Percentiles rank a stretch among this genome's conserved stretches.
Evolutionary conservation across 805 yeast species (phyloP).

Genomic region (Metschnikowia shivogae): DNA sequence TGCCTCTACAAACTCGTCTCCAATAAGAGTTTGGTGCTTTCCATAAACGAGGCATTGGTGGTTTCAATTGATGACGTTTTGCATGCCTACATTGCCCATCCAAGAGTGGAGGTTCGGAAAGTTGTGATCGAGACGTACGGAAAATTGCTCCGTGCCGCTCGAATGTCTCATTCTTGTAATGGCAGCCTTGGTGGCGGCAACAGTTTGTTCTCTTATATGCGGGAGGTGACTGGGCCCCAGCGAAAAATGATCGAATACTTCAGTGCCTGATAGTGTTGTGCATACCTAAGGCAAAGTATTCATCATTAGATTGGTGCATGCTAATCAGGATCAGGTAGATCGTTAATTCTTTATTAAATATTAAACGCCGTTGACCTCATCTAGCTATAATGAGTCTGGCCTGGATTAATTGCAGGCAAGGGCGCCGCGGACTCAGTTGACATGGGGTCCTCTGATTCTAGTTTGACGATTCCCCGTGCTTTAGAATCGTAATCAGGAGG

Average conservation of each 20-base stretch:
- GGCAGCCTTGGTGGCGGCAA: neutral
- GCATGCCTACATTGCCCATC: slow-evolving; percentile 24
- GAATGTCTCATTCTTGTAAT: slow-evolving; percentile 2
- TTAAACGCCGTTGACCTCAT: neutral
- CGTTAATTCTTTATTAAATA: neutral
- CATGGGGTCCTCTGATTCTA: slow-evolving; percentile 6
- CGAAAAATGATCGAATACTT: slow-evolving; percentile 46
- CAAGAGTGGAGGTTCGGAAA: slow-evolving; percentile 35
- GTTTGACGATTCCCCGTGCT: slow-evolving; percentile 8
- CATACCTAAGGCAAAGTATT: too few species aligned
- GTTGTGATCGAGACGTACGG: slow-evolving; percentile 38
- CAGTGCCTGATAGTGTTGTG: slow-evolving; percentile 12
- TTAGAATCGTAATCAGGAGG: slow-evolving; percentile 9
- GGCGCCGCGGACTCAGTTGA: slow-evolving; percentile 8
- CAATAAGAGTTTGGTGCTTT: slow-evolving; percentile 16
- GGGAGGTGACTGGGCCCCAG: slow-evolving; percentile 36
- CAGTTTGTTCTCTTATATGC: neutral
- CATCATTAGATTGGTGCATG: too few species aligned
- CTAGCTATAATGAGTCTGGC: slow-evolving; percentile 1
- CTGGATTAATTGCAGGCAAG: neutral
- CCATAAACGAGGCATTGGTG: slow-evolving; percentile 19
- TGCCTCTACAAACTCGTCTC: slow-evolving; percentile 25
- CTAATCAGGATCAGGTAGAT: too few species aligned
- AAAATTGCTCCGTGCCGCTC: slow-evolving; percentile 22
- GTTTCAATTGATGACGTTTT: slow-evolving; percentile 28